These are phyloP conservation scores for Lojkania enalia DNA, from an alignment of 2,329 filamentous ascomycete species.

Conservation along the genomic window DNA sequence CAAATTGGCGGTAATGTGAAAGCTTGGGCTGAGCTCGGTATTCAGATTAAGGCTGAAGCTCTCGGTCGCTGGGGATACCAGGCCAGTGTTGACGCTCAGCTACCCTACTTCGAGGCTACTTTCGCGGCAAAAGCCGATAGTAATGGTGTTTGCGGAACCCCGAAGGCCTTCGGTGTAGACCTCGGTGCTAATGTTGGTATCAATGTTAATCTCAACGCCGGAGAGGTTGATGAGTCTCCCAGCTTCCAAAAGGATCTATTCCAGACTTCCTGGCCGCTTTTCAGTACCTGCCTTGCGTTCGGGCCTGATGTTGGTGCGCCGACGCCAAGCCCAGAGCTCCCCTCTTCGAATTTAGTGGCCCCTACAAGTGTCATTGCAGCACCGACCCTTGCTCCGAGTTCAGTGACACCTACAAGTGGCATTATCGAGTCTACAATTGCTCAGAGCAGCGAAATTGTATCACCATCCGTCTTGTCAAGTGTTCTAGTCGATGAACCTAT, in stretches of 20 bases:
- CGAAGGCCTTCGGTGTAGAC: constrained; percentile 22
- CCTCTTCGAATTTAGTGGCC: no score
- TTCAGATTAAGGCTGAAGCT: constrained; percentile 25
- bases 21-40: constrained; percentile 26
- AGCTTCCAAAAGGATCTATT: constrained; percentile 22
- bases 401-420: no score
- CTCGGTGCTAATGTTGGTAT: constrained; percentile 23
- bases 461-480: no score
- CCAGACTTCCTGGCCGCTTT: constrained; percentile 25
- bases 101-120: constrained; percentile 24
- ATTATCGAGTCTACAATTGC: no score
- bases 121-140: constrained; percentile 16
- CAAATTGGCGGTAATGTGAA: constrained; percentile 19
- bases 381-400: no score
- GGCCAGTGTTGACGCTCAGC: constrained; percentile 23
- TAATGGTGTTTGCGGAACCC: constrained; percentile 20
- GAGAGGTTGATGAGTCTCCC: constrained; percentile 21
- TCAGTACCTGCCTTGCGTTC: constrained; percentile 22
- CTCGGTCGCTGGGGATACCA: constrained; percentile 27
- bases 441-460: no score
- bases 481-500: no score
- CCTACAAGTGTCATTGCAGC: no score
- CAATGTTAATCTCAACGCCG: constrained; percentile 27
- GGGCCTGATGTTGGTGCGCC: constrained; percentile 17
- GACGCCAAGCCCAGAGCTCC: background rate